A percentile compares a stretch with the other conserved stretches of the same genome.
phyloP scores from a whole-genome alignment of 805 yeast genomes.

The Wickerhamiella kurtzmanii region DNA sequence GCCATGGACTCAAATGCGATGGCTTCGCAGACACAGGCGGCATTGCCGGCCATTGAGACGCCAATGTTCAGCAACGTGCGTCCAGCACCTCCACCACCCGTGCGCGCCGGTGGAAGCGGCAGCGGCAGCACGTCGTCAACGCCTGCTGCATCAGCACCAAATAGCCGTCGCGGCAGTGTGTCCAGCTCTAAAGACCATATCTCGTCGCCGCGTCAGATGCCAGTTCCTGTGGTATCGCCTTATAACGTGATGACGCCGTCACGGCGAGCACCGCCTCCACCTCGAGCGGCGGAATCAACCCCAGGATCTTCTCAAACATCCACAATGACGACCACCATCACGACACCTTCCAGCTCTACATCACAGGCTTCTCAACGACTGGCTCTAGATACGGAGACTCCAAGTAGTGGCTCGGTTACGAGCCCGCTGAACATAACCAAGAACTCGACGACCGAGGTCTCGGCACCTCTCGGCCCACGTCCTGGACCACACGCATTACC shows the following conservation, averaged over 20 bases:
- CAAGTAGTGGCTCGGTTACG: background rate
- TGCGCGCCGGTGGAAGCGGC: too few species aligned
- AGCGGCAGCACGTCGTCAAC: too few species aligned
- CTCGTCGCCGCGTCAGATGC: background rate
- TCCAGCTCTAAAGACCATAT: background rate
- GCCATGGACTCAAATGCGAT: too few species aligned
- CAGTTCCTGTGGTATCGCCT: background rate
- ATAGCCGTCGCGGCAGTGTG: background rate
- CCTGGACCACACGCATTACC: background rate
- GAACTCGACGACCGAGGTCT: too few species aligned
- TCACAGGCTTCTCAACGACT: too few species aligned
- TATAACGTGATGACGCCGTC: conserved; percentile 5
- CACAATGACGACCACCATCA: too few species aligned
- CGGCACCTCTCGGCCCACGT: background rate
- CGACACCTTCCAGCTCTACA: too few species aligned
- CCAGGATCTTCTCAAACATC: too few species aligned
- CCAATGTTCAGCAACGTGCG: conserved; percentile 6
- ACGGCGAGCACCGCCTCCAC: conserved; percentile 10
- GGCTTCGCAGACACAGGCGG: conserved; percentile 1
- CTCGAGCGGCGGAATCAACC: background rate
- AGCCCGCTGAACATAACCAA: background rate
- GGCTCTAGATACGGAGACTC: too few species aligned
- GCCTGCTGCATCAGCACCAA: background rate
- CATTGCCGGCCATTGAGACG: background rate
- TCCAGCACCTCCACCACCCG: conserved; percentile 9